Evolutionary conservation across 768 basidiomycete species (phyloP).

Genomic region (Scleroderma citrinum): DNA sequence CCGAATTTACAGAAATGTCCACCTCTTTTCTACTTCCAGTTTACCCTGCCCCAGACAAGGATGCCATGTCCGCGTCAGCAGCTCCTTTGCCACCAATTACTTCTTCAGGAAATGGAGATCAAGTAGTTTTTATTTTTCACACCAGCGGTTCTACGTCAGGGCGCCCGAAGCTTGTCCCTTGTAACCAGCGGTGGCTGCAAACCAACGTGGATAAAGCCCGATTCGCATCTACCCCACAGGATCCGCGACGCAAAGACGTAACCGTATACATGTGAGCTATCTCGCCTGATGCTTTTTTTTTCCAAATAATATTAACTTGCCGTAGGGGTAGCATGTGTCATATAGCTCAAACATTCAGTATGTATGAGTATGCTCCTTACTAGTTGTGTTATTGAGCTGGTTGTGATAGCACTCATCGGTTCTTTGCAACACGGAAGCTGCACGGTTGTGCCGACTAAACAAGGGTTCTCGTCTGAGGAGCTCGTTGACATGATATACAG

Average conservation of each 20-base stretch:
- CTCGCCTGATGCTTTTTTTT: constrained; percentile 12
- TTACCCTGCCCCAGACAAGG: constrained; percentile 39
- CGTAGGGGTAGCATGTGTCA: constrained; percentile 80
- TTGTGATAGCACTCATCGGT: constrained; percentile 57
- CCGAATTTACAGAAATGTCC: constrained; percentile 42
- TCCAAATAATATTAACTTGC: constrained; percentile 18
- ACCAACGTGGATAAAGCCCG: constrained; percentile 56
- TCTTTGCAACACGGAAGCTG: constrained; percentile 68
- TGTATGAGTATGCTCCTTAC: constrained; percentile 26
- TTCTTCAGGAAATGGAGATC: constrained; percentile 28
- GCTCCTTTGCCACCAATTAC: constrained; percentile 40
- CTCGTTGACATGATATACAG: constrained; percentile 63
- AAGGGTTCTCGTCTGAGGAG: constrained; percentile 63
- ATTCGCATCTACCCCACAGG: constrained; percentile 43
- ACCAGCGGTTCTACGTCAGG: constrained; percentile 83
- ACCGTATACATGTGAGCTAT: constrained; percentile 63
- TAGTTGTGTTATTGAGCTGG: constrained; percentile 16
- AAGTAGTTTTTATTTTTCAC: constrained; percentile 66
- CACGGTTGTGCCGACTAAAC: constrained; percentile 61
- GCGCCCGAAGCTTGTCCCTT: constrained; percentile 72
- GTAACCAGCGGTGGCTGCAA: constrained; percentile 61
- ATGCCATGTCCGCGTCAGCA: constrained; percentile 31
- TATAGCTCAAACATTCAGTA: constrained; percentile 72
- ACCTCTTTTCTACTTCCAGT: constrained; percentile 44
- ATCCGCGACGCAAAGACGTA: constrained; percentile 56